These are phyloP conservation scores for Paulownia fortunei DNA, from an alignment of 257 asterid species.

Conservation along the genomic window DNA sequence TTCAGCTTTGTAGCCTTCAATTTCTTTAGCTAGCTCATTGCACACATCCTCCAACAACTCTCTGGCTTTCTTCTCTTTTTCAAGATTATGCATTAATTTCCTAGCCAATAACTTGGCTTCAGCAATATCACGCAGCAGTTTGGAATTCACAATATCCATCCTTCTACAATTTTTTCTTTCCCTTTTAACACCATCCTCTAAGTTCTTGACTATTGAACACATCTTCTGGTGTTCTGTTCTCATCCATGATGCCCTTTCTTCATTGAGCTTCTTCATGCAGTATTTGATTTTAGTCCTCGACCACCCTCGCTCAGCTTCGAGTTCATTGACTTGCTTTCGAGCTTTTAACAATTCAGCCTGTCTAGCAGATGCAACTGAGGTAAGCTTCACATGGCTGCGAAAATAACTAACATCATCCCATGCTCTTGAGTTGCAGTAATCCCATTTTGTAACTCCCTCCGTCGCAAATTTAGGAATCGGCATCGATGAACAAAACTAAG, in stretches of 20 bases:
- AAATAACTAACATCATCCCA: conserved; percentile 27
- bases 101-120: conserved; percentile 45
- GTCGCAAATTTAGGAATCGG: conserved; percentile 27
- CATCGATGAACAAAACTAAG: conserved; percentile 35
- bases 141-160: conserved; percentile 41
- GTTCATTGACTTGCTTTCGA: conserved; percentile 29
- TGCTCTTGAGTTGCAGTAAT: conserved; percentile 26
- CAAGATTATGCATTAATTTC: conserved; percentile 27
- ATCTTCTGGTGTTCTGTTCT: conserved; percentile 32
- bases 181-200: conserved; percentile 38
- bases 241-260: conserved; percentile 43
- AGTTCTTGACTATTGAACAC: conserved; percentile 25
- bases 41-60: conserved; percentile 44
- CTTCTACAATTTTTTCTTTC: conserved; percentile 40
- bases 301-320: conserved; percentile 34
- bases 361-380: conserved; percentile 37
- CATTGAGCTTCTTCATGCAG: conserved; percentile 31
- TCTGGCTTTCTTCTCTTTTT: conserved; percentile 52
- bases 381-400: not conserved
- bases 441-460: conserved; percentile 61
- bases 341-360: conserved; percentile 35
- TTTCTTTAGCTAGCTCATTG: conserved; percentile 40
- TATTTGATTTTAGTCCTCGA: conserved; percentile 34
- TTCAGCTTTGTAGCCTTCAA: conserved; percentile 45
- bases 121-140: conserved; percentile 44